Evolutionary conservation across 2,329 filamentous ascomycete genomes (phyloP).

Genomic region (Allantophomopsis lycopodina): DNA sequence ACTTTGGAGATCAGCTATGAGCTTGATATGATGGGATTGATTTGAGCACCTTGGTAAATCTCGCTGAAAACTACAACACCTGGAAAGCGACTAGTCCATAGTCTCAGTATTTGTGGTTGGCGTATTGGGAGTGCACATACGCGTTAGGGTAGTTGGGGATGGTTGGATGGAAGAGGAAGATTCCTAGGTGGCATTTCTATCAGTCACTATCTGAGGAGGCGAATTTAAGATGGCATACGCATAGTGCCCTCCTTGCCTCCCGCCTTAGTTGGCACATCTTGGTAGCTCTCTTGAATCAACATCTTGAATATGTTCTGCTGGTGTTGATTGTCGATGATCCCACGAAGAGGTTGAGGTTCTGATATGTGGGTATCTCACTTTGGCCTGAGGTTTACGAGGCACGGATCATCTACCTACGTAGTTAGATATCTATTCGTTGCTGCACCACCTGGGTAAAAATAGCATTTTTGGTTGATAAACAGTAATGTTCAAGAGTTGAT

Average conservation of each 20-base stretch:
- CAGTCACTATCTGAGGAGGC: background rate
- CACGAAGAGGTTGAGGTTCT: too few species aligned
- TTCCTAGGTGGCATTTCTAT: conserved; percentile 37
- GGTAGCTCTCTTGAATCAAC: conserved; percentile 43
- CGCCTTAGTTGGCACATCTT: conserved; percentile 44
- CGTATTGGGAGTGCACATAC: conserved; percentile 23
- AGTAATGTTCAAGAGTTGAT: too few species aligned
- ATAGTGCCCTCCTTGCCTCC: conserved; percentile 37
- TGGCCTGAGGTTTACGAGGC: too few species aligned
- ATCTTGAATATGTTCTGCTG: conserved; percentile 20
- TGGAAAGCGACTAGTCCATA: conserved; percentile 50
- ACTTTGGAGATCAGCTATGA: conserved; percentile 27
- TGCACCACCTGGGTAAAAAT: too few species aligned
- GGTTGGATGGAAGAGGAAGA: conserved; percentile 78
- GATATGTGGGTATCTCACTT: too few species aligned
- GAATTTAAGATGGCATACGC: conserved; percentile 24
- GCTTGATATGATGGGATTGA: conserved; percentile 1
- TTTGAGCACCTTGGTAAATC: conserved; percentile 72
- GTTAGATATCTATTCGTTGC: too few species aligned
- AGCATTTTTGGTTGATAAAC: too few species aligned
- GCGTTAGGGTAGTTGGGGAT: conserved; percentile 80
- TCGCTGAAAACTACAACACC: conserved; percentile 84
- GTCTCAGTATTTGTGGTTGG: conserved; percentile 3
- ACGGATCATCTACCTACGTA: too few species aligned
- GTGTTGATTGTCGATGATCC: too few species aligned